phyloP scores from a whole-genome alignment of 1,284 basidiomycete genomes.

The Trametes hirsuta region DNA sequence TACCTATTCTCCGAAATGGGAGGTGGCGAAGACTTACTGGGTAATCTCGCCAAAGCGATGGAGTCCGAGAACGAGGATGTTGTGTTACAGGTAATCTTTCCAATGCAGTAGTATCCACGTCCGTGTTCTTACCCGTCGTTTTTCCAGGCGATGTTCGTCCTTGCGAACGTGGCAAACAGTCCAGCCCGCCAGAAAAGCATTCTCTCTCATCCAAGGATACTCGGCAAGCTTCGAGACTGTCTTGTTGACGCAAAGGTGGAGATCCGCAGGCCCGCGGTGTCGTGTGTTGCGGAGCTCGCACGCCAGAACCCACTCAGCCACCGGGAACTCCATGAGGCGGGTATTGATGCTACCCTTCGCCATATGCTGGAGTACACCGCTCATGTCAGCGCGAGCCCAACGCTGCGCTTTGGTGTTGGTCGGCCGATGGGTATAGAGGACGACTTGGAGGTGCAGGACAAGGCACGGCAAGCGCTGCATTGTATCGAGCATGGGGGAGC shows the following conservation, averaged over 20 bases:
- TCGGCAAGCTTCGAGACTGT: constrained; percentile 54
- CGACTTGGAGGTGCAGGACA: constrained; percentile 58
- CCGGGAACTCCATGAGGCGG: constrained; percentile 44
- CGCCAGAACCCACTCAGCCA: constrained; percentile 40
- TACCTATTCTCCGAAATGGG: constrained; percentile 59
- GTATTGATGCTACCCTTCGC: constrained; percentile 47
- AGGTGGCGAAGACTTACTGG: constrained; percentile 47
- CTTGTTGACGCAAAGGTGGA: constrained; percentile 59
- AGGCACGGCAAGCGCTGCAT: constrained; percentile 54
- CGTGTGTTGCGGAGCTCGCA: constrained; percentile 57
- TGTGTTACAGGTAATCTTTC: constrained; percentile 48
- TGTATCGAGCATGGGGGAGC: constrained; percentile 27
- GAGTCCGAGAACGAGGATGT: constrained; percentile 54
- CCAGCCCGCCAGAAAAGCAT: constrained; percentile 49
- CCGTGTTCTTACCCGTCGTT: neutral
- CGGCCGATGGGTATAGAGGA: constrained; percentile 43
- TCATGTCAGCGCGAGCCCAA: constrained; percentile 36
- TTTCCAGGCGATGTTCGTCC: constrained; percentile 53
- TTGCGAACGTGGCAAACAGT: constrained; percentile 71
- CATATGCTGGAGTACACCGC: constrained; percentile 56
- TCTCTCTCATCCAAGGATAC: constrained; percentile 50
- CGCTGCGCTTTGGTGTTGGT: constrained; percentile 27
- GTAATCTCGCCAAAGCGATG: constrained; percentile 48
- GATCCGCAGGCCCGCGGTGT: constrained; percentile 61
- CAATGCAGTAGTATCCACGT: neutral